These are phyloP conservation scores for Vigna unguiculata DNA, from an alignment of 306 rosid species.

Conservation along the genomic window DNA sequence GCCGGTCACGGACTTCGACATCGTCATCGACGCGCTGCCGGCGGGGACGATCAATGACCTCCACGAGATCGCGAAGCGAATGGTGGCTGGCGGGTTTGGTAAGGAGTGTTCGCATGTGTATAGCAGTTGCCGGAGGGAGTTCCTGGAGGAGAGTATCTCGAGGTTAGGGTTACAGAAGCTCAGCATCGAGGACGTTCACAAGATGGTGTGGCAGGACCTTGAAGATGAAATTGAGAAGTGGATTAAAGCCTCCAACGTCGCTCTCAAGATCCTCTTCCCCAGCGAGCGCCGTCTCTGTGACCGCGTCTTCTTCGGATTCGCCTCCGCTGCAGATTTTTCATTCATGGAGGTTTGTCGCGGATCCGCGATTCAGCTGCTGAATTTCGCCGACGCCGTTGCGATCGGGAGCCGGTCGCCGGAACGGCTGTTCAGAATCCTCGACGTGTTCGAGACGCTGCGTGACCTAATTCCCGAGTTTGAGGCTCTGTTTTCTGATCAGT, in stretches of 20 bases:
- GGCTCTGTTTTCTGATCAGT: slow-evolving; percentile 72
- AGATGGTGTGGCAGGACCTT: slow-evolving; percentile 82
- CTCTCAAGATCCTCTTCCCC: slow-evolving; percentile 80
- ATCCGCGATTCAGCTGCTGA: slow-evolving; percentile 77
- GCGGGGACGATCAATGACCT: slow-evolving; percentile 80
- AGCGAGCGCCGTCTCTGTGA: slow-evolving; percentile 85
- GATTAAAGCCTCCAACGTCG: slow-evolving; percentile 77
- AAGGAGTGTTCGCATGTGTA: slow-evolving; percentile 92
- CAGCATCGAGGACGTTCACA: slow-evolving; percentile 88
- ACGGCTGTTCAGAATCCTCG: slow-evolving; percentile 76
- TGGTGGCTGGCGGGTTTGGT: slow-evolving; percentile 90
- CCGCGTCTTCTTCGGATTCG: slow-evolving; percentile 80
- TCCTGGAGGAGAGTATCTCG: slow-evolving; percentile 84
- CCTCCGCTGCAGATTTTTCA: slow-evolving; percentile 78
- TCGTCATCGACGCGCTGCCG: slow-evolving; percentile 87
- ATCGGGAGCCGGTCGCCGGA: slow-evolving; percentile 90
- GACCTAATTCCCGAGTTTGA: slow-evolving; percentile 85
- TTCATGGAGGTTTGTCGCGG: slow-evolving; percentile 96
- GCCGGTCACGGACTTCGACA: slow-evolving; percentile 75
- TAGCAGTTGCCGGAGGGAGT: slow-evolving; percentile 85
- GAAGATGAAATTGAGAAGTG: slow-evolving; percentile 92
- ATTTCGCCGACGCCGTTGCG: slow-evolving; percentile 84
- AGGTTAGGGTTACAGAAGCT: slow-evolving; percentile 89
- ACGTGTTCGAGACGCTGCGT: slow-evolving; percentile 80
- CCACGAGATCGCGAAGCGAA: slow-evolving; percentile 90